Conservation (phyloP, 2,329 filamentous ascomycete genomes). For the Sphaerulina musiva region DNA sequence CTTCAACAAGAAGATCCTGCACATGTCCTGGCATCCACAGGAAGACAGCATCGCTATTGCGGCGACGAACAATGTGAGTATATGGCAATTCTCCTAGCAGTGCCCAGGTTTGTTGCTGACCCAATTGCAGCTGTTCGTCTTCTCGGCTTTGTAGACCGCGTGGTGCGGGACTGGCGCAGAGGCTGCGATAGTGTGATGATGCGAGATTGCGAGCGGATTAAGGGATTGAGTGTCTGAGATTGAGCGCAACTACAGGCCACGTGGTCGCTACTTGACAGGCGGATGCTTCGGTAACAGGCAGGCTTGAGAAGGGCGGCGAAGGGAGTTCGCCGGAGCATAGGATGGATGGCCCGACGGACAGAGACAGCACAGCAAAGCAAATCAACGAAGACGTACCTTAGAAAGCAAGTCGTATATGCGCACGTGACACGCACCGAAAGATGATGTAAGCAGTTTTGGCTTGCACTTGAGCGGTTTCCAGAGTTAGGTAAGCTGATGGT, state of each 20-base stretch:
- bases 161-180: constrained; percentile 7
- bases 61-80: constrained; percentile 93
- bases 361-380: neutral
- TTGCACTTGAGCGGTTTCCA: too few species aligned
- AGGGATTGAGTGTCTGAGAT: constrained; percentile 7
- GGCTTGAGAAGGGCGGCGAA: neutral
- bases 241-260: constrained; percentile 2
- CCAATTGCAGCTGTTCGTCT: constrained; percentile 46
- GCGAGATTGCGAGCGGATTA: constrained; percentile 1
- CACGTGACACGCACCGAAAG: too few species aligned
- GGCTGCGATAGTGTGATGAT: constrained; percentile 8
- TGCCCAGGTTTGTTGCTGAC: constrained; percentile 16
- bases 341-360: neutral
- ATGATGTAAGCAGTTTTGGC: too few species aligned
- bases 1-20: constrained; percentile 99
- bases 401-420: too few species aligned
- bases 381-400: too few species aligned
- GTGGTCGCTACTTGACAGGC: neutral
- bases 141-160: constrained; percentile 46
- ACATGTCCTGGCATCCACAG: constrained; percentile 99
- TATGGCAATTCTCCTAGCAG: neutral
- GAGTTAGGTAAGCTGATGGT: too few species aligned
- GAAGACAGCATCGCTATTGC: constrained; percentile 99
- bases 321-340: neutral
- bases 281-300: neutral